Percentiles rank a stretch among this genome's conserved stretches.
Evolutionary conservation across 2,329 filamentous ascomycete genomes (phyloP).

Genomic region (Xylariaceae sp.): DNA sequence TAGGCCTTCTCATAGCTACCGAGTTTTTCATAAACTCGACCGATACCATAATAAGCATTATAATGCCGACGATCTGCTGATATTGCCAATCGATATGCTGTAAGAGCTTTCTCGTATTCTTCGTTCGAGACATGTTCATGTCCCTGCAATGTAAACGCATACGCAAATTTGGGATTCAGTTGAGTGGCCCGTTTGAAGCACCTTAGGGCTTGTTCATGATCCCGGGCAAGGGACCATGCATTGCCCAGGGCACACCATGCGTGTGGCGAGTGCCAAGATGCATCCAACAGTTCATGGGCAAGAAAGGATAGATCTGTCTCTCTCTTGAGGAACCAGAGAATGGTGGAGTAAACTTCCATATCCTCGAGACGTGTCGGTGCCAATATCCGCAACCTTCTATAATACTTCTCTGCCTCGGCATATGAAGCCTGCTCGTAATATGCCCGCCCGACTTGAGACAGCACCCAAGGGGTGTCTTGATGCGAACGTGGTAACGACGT

Average conservation of each 20-base stretch:
- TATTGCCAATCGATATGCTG: slow-evolving; percentile 80
- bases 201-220: slow-evolving; percentile 88
- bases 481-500: slow-evolving; percentile 65
- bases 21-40: slow-evolving; percentile 78
- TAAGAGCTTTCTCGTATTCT: slow-evolving; percentile 91
- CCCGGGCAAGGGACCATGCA: slow-evolving; percentile 83
- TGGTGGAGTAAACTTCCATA: slow-evolving; percentile 97
- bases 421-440: slow-evolving; percentile 89
- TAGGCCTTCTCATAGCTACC: slow-evolving; percentile 89
- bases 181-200: slow-evolving; percentile 95
- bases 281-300: slow-evolving; percentile 82
- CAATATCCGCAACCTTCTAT: slow-evolving; percentile 69
- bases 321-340: slow-evolving; percentile 96
- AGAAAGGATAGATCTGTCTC: slow-evolving; percentile 89
- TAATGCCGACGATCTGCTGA: slow-evolving; percentile 85
- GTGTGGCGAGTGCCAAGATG: slow-evolving; percentile 83
- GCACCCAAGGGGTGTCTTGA: slow-evolving; percentile 87
- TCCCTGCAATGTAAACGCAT: slow-evolving; percentile 91
- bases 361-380: slow-evolving; percentile 81
- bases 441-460: slow-evolving; percentile 83
- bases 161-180: slow-evolving; percentile 83
- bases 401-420: slow-evolving; percentile 78
- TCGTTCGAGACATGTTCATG: slow-evolving; percentile 95
- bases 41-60: slow-evolving; percentile 94
- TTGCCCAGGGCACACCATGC: slow-evolving; percentile 96